Evolutionary conservation across 2,329 filamentous ascomycete species (phyloP).

Genomic region (Samsoniella hepiali): DNA sequence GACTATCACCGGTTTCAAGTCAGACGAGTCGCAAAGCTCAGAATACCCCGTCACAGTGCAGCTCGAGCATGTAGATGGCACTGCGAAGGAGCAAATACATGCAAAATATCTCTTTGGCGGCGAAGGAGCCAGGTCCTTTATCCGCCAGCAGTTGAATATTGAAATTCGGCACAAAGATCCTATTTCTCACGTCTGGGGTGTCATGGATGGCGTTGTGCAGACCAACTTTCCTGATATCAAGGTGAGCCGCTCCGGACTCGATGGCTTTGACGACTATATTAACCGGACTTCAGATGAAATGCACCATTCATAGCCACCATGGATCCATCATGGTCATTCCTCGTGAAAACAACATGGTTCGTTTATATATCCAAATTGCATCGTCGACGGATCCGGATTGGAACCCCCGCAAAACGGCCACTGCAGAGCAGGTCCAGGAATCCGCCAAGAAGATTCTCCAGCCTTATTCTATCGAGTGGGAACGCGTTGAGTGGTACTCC

Average conservation of each 20-base stretch:
- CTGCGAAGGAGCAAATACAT: constrained; percentile 61
- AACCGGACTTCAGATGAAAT: constrained; percentile 55
- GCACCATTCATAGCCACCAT: constrained; percentile 69
- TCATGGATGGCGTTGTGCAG: constrained; percentile 69
- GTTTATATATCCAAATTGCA: constrained; percentile 66
- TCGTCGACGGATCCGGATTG: constrained; percentile 60
- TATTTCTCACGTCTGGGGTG: constrained; percentile 70
- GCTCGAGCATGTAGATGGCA: constrained; percentile 73
- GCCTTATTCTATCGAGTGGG: constrained; percentile 66
- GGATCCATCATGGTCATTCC: constrained; percentile 81
- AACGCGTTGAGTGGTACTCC: constrained; percentile 69
- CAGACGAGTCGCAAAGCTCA: constrained; percentile 52
- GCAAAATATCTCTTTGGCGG: constrained; percentile 70
- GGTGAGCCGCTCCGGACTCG: constrained; percentile 35
- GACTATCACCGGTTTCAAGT: constrained; percentile 59
- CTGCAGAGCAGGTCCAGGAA: constrained; percentile 59
- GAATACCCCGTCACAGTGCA: constrained; percentile 79
- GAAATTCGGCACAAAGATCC: constrained; percentile 69
- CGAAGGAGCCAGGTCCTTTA: constrained; percentile 66
- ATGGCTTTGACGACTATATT: background rate
- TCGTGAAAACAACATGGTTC: constrained; percentile 64
- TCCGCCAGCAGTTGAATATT: constrained; percentile 64
- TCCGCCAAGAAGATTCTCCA: constrained; percentile 63
- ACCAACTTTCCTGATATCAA: constrained; percentile 78
- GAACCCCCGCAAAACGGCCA: constrained; percentile 60